Evolutionary conservation across 176 grass and related monocot genomes (phyloP).

Genomic region (Puya raimondii): DNA sequence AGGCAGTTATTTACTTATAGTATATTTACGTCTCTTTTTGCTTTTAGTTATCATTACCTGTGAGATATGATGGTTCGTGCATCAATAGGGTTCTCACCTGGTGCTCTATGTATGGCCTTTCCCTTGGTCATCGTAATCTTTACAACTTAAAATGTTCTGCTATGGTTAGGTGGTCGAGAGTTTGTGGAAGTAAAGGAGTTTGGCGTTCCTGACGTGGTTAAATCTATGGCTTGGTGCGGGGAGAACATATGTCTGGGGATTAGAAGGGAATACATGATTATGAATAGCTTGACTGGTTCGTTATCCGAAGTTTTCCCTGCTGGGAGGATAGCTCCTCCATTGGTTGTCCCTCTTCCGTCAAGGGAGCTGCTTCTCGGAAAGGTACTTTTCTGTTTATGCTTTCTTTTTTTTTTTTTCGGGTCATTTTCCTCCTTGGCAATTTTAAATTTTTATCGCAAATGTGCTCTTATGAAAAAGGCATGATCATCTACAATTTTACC

Average conservation of each 20-base stretch:
- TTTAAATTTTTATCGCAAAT: neutral
- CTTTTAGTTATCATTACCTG: too few species aligned
- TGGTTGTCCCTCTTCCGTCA: conserved; percentile 71
- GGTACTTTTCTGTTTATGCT: conserved; percentile 26
- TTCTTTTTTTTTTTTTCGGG: neutral
- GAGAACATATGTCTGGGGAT: conserved; percentile 93
- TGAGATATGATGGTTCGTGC: too few species aligned
- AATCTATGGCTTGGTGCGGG: conserved; percentile 94
- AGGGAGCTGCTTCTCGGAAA: conserved; percentile 88
- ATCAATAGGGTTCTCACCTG: neutral
- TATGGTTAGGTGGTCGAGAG: conserved; percentile 66
- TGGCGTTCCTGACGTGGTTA: conserved; percentile 64
- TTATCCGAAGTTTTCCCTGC: conserved; percentile 88
- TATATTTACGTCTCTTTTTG: too few species aligned
- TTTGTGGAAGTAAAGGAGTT: conserved; percentile 97
- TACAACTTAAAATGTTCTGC: conserved; percentile 6
- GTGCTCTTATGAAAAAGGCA: neutral
- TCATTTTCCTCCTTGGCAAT: neutral
- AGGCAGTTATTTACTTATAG: neutral
- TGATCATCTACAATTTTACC: neutral
- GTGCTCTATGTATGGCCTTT: conserved; percentile 1
- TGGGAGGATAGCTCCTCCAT: conserved; percentile 80
- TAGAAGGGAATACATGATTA: conserved; percentile 82
- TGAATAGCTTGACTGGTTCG: conserved; percentile 76
- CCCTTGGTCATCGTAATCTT: conserved; percentile 20